Evolutionary conservation across 352 stramenopile genomes (phyloP), one percentile per base, ranked within the genome.

Genomic region (Phytophthora pini): DNA sequence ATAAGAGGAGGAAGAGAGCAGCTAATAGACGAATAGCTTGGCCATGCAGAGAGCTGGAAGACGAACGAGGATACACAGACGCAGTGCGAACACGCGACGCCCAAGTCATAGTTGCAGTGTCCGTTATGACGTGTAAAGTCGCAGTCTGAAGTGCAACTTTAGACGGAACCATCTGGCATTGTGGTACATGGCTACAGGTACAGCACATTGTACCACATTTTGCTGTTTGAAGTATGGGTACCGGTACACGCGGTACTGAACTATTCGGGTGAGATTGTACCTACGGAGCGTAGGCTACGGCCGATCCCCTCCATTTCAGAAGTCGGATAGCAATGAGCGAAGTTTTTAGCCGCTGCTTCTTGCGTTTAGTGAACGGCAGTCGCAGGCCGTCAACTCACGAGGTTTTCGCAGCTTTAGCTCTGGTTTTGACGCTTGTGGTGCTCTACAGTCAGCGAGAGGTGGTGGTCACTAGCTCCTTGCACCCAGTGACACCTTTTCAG

Each of bases 21-120:
- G 0, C 44, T 6, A 66, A 31, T 7, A 70, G 15, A 3, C 43
- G 47, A 39, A 32, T 44, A 1, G 36, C 43, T 31, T 43, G 54
- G 10, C 32, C 43, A 10, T 67, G 31, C 10, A 62, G 44, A 43
- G 49, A 43, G 11, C 55, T 41, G 4, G 58, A 22, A 1, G 57
- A 22, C 6, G 44, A 55, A 22, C 24, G 52, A 43, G 51, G 22
- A 38, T 51, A 31, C 26, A 55, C 43, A 0, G 40, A 61, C 15
- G 65, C 22, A 36, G 26, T 43, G 36, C 34, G 38, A 31, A 5
- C 39, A 10, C 38, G 36, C 15, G 52, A 17, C 20, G 46, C 24
- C 51, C 31, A 50, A 5, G 39, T 39, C 54, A 65, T 70, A 10
- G 40, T 29, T 46, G 40, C 22, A 46, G 40, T 26, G 15, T 46